Conservation (phyloP, 2,329 filamentous ascomycete genomes). For the Teratosphaeria zuluensis region DNA sequence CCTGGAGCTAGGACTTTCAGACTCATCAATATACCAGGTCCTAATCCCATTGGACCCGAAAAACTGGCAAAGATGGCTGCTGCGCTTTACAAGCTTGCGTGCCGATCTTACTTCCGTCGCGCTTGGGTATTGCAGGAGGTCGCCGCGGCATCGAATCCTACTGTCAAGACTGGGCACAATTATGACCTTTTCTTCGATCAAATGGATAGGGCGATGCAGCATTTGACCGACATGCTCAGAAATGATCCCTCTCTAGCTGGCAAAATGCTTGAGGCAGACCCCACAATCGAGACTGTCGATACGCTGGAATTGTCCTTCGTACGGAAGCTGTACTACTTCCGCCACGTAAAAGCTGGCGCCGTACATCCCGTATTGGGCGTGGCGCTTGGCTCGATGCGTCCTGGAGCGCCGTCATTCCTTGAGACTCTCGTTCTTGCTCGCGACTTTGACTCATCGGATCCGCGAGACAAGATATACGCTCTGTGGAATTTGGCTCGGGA, state of each 20-base stretch:
- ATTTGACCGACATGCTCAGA: constrained; percentile 3
- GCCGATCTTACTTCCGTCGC: background rate
- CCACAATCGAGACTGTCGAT: constrained; percentile 1
- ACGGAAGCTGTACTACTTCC: constrained; percentile 7
- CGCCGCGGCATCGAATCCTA: background rate
- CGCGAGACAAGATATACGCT: constrained; percentile 4
- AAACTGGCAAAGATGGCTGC: background rate
- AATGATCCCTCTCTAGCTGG: constrained; percentile 1
- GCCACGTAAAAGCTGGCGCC: constrained; percentile 2
- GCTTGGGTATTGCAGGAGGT: background rate
- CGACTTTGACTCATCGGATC: constrained; percentile 5
- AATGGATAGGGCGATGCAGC: constrained; percentile 3
- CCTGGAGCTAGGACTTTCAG: background rate
- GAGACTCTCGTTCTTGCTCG: constrained; percentile 4
- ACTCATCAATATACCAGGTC: background rate
- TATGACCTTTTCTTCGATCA: background rate
- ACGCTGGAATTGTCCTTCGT: constrained; percentile 1
- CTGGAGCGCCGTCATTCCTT: background rate
- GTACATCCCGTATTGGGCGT: background rate
- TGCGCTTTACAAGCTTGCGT: background rate
- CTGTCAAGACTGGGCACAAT: background rate
- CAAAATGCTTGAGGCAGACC: constrained; percentile 1
- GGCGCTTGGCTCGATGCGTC: background rate
- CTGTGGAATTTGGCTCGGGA: constrained; percentile 5
- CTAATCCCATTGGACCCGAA: background rate